Evolutionary conservation across 805 yeast species (phyloP).

Genomic region (fission yeast (Schizosaccharomyces pombe)): ASM294v3 CU329670.1:4813501-4814000

Average conservation of each 20-base stretch:
- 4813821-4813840: background rate
- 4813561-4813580: background rate
- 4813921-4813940: background rate
- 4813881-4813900: background rate
- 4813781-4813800: background rate
- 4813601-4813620: background rate
- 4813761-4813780: background rate
- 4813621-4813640: background rate
- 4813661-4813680: background rate
- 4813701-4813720: background rate
- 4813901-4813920: background rate
- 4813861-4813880: background rate
- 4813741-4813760: background rate
- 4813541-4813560: background rate
- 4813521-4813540: background rate
- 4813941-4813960: constrained; percentile 52
- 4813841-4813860: background rate
- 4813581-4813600: background rate
- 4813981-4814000: constrained; percentile 65
- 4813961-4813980: constrained; percentile 80
- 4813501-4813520: background rate
- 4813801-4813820: background rate
- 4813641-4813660: background rate
- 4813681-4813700: background rate
- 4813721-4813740: background rate